Evolutionary conservation across 2,329 filamentous ascomycete genomes (phyloP).

Genomic region (Calycina marina): DNA sequence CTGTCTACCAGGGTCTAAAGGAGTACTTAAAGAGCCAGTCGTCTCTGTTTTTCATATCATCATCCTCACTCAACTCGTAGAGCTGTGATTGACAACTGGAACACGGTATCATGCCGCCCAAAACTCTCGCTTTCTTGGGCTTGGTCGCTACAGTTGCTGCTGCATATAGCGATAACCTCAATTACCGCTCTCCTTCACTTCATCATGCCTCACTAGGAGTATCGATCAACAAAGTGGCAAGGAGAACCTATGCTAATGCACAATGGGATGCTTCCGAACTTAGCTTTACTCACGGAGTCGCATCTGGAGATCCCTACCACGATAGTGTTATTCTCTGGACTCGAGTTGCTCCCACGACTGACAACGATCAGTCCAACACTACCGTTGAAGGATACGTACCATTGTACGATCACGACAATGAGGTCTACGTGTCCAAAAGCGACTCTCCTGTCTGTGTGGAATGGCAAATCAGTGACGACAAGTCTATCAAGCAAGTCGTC

Average conservation of each 20-base stretch:
- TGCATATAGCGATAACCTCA: conserved; percentile 35
- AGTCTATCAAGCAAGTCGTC: conserved; percentile 31
- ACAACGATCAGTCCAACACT: conserved; percentile 31
- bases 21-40: no score
- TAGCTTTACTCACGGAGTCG: conserved; percentile 50
- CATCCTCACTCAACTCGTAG: no score
- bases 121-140: no score
- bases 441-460: conserved; percentile 52
- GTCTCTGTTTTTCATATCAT: no score
- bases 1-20: no score
- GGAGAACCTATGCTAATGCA: conserved; percentile 7
- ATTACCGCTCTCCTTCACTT: conserved; percentile 52
- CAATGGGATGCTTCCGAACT: conserved; percentile 25
- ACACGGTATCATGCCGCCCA: no score
- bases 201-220: conserved; percentile 50
- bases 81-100: no score
- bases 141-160: neutral
- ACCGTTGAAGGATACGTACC: conserved; percentile 29
- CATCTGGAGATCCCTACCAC: conserved; percentile 32
- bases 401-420: conserved; percentile 33
- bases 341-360: conserved; percentile 29
- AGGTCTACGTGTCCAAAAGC: conserved; percentile 33
- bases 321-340: conserved; percentile 44
- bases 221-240: conserved; percentile 45
- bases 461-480: conserved; percentile 41